Conservation (phyloP, 176 grass and related monocot species). For the Chloris gayana region DNA sequence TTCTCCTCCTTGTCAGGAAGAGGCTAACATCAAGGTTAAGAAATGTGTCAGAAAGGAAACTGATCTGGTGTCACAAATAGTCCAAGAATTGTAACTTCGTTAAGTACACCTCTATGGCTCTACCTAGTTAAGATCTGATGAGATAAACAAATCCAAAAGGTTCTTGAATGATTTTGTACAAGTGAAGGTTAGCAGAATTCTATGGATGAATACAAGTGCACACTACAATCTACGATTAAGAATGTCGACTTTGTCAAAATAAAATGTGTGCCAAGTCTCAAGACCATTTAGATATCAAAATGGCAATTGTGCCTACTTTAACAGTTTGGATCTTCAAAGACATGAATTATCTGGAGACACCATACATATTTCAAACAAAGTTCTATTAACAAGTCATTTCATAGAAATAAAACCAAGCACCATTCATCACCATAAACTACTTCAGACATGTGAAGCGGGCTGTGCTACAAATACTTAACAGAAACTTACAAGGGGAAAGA, state of each 20-base stretch:
- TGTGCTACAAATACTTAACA: neutral
- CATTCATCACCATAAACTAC: neutral
- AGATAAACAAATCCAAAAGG: neutral
- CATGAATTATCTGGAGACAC: neutral
- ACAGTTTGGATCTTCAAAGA: neutral
- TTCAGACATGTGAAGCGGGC: neutral
- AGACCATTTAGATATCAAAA: neutral
- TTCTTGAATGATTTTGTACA: neutral
- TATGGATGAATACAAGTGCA: neutral
- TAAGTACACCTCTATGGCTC: neutral
- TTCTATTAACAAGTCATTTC: neutral
- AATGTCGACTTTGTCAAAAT: neutral
- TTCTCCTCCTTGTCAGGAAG: constrained; percentile 88
- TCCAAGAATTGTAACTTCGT: neutral
- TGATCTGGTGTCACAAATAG: neutral
- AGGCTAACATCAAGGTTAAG: constrained; percentile 48
- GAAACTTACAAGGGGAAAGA: constrained; percentile 1
- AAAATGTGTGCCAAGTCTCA: neutral
- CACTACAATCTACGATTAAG: neutral
- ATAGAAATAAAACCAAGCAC: neutral
- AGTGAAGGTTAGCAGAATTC: constrained; percentile 3
- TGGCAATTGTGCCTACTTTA: neutral
- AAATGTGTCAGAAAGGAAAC: constrained; percentile 13
- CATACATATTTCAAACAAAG: neutral
- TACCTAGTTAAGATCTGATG: neutral